Base-by-base conservation (phyloP, 192 early-diverging fungal genomes). In the Pilobolus umbonatus region DNA sequence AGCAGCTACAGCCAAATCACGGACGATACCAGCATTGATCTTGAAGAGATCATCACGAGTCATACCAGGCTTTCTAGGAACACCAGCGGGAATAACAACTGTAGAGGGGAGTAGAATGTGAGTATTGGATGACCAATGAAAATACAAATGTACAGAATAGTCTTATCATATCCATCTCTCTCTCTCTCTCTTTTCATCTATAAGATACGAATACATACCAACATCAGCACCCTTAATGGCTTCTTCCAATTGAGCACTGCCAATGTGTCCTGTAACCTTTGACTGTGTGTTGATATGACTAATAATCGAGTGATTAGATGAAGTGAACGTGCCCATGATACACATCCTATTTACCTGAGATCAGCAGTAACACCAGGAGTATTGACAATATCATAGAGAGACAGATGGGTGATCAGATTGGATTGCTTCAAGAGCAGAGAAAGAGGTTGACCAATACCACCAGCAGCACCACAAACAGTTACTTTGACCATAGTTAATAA, bases 31-130 rank as follows among this genome's bases (percentile, higher is more conserved):
- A 61, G 91, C 93, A 73, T 96, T 96, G 79, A 84, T 93, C 83
- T 97, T 98, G 90, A 98, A 98, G 61, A 98, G 79, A 62, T 98
- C 96, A 72, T 98, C 94, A 72, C 96, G 90, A 60, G 94, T 93
- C 96, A 98, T 98, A 55, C 94, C 96, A 55, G 94, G 96, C 88
- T 98, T 98, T 70, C 96, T 87, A 54, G 96, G 96, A 14, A 98
- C 90, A 71, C 96, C 94, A 61, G 94, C 96, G 25, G 97, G 97
- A 65, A 99, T 98, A 48, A 99, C 89, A 49, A 99, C 88, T 59
- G 8, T 15, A 24, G 17, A 25, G 11, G 7, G n/a, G 7, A 51
- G 29, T 17, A 1, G 14, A 43, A 43, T n/a, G 7, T n/a, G n/a
- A 51, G 32, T 31, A 51, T 19, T 11, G 19, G 17, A 30, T 26